Evolutionary conservation across 345 rosid species (phyloP).

Genomic region (Carallia pectinifolia): DNA sequence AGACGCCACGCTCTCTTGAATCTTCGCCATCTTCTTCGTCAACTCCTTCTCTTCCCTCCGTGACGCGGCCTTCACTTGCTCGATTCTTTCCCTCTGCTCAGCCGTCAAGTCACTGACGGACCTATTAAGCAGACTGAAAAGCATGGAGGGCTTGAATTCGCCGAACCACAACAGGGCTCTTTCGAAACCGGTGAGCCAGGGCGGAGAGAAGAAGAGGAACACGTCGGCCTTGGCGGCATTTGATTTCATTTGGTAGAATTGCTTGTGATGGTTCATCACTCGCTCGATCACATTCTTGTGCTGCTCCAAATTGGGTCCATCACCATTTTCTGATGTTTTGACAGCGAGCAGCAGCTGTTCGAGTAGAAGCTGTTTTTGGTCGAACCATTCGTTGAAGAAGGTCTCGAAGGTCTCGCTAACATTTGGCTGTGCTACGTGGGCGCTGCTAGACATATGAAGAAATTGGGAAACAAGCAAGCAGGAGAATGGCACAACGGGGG

Average conservation of each 20-base stretch:
- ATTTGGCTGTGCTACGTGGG: neutral
- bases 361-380: constrained; percentile 16
- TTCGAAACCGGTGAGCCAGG: constrained; percentile 43
- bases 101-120: constrained; percentile 20
- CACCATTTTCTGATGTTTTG: neutral
- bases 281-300: constrained; percentile 16
- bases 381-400: constrained; percentile 39
- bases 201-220: constrained; percentile 36
- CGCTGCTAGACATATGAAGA: neutral
- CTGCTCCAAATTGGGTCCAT: neutral
- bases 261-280: constrained; percentile 30
- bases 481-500: neutral
- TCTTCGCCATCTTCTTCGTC: constrained; percentile 31
- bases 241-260: constrained; percentile 30
- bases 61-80: constrained; percentile 23
- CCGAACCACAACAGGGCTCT: constrained; percentile 37
- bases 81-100: constrained; percentile 25
- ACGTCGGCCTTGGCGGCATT: constrained; percentile 17
- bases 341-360: constrained; percentile 23
- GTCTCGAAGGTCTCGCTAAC: constrained; percentile 11
- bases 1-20: constrained; percentile 44
- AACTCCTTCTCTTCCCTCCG: constrained; percentile 34
- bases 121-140: constrained; percentile 27
- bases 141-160: constrained; percentile 36
- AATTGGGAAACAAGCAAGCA: neutral